Evolutionary conservation across 441 rosid species (phyloP).

Genomic region (Croton laevigatus): DNA sequence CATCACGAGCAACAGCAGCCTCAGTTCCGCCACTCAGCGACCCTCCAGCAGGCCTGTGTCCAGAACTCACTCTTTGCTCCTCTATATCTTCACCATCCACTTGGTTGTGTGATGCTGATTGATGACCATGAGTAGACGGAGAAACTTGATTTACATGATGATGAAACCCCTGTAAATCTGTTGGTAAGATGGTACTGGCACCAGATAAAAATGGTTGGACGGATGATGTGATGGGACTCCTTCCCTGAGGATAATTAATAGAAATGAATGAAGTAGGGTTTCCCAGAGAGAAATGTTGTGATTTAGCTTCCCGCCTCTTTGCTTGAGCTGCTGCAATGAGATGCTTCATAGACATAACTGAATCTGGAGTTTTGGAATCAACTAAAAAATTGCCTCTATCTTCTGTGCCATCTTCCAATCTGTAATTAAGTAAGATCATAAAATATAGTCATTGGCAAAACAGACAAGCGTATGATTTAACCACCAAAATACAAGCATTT

Average conservation of each 20-base stretch:
- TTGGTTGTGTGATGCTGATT: slow-evolving; percentile 42
- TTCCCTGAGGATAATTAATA: slow-evolving; percentile 44
- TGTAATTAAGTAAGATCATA: slow-evolving; percentile 27
- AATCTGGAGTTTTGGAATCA: slow-evolving; percentile 60
- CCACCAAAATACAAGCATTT: slow-evolving; percentile 39
- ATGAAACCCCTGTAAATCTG: slow-evolving; percentile 45
- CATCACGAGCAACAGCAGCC: slow-evolving; percentile 98
- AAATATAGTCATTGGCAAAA: slow-evolving; percentile 18
- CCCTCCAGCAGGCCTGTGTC: slow-evolving; percentile 58
- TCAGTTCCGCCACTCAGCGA: slow-evolving; percentile 94
- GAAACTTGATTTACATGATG: slow-evolving; percentile 41
- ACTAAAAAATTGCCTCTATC: slow-evolving; percentile 39
- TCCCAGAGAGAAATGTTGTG: slow-evolving; percentile 49
- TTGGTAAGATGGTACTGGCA: slow-evolving; percentile 34
- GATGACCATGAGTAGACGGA: slow-evolving; percentile 55
- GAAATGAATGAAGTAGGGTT: slow-evolving; percentile 45
- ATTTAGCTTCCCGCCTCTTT: slow-evolving; percentile 84
- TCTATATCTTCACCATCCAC: slow-evolving; percentile 64
- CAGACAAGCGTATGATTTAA: slow-evolving; percentile 15
- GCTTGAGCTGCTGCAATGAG: slow-evolving; percentile 99
- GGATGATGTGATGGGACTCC: slow-evolving; percentile 57
- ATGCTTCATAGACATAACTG: slow-evolving; percentile 76
- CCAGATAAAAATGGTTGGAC: slow-evolving; percentile 47
- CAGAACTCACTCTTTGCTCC: slow-evolving; percentile 77
- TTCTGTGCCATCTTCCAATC: slow-evolving; percentile 53